Evolutionary conservation across 768 basidiomycete species (phyloP), one percentile per base, ranked within the genome.

Genomic region (Pholiota molesta): DNA sequence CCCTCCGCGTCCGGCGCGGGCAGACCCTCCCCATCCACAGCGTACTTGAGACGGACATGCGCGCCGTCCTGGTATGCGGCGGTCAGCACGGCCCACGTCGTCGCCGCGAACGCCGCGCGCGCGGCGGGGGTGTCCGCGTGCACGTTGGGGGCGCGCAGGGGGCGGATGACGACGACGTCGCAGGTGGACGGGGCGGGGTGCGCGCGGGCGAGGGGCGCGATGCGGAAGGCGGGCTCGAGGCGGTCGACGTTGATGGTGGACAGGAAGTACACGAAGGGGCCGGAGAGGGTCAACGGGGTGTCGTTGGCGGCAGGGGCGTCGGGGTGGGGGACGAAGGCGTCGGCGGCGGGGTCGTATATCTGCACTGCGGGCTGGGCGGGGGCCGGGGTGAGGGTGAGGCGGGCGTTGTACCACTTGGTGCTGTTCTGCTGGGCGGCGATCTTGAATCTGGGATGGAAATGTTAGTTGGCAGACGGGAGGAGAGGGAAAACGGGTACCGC

Each of bases 231-330:
- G 5, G 91, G 86, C 73, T 99, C 97, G 65, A 99, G 79, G 13
- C 97, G 83, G 74, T 94, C 92, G 45, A 91, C 91, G 63, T 94
- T 92, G 57, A 90, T 81, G 0, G 91, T 90, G 9, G 90, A 85
- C 26, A 95, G 74, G 72, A 97, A 92, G 75, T 98, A 99, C 28
- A 83, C 79, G 69, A 96, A 97, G 5, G 94, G 94, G 2, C 94
- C 96, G 2, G 79, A 67, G 10, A 94, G 63, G 78, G 72, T 42
- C 74, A 17, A 73, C 71, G 44, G 74, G 64, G 19, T 19, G 13
- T n/a, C n/a, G n/a, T 9, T 56, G 71, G 61, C 6, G 31, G 1
- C n/a, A 9, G 33, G 10, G 10, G 74, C 74, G 14, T 75, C 72
- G 2, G 74, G 73, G 66, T 79, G 75, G 1, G 72, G 58, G 16